Evolutionary conservation across 305 asterid genomes (phyloP), one percentile per base, ranked within the genome.

Genomic region (Plantago lanceolata): DNA sequence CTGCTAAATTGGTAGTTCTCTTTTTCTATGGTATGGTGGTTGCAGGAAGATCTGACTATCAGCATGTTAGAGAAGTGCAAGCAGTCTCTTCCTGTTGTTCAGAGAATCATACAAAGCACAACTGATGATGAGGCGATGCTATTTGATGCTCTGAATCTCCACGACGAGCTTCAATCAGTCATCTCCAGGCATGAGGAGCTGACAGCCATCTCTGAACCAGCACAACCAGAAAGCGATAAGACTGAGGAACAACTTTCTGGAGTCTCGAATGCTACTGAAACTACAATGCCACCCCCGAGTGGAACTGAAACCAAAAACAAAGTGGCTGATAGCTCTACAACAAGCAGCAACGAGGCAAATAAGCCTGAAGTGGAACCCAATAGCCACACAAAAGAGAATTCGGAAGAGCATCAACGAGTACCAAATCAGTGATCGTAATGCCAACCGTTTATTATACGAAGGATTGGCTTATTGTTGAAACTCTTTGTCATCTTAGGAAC

Each of bases 111-210:
- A 20, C 95, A 89, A 68, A 87, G 64, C 77, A 91, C 96, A 0
- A 74, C 89, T 2, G 96, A 84, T 16, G 89, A 91, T 47, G 96
- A 91, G 72, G 93, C 78, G 54, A 79, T 91, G 83, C 86, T 91
- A 59, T 86, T 91, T 29, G 98, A 91, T 72, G 93, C 96, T 65
- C 79, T 91, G 57, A 84, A 85, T 72, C 90, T 91, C 66, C 94
- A 85, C 0, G 98, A 91, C 59, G 98, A 91, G 77, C 90, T 91
- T 69, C 96, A 74, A 66, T 80, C 70, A 28, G 83, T 76, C 56
- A 80, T 85, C 71, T 76, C 93, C 61, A 78, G 63, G 65, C 78
- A 75, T 20, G 67, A 64, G 67, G 95, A 90, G 71, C 78, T 83
- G 70, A 75, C 72, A 56, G 76, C 94, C 68, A 78, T 79, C 44